Evolutionary conservation across 2,329 filamentous ascomycete species (phyloP).

Genomic region (Pseudopithomyces maydicus): DNA sequence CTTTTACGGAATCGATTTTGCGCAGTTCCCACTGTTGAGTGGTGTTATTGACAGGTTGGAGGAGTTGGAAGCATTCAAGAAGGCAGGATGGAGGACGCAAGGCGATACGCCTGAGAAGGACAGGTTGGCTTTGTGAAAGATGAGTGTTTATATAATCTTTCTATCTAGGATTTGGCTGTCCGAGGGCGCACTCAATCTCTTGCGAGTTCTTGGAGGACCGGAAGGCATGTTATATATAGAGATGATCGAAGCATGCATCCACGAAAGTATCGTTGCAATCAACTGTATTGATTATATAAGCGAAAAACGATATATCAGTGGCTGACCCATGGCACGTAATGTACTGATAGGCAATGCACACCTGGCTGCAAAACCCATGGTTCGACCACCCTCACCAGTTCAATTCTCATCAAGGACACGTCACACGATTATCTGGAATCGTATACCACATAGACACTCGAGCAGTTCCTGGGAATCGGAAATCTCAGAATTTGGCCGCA

Average conservation of each 20-base stretch:
- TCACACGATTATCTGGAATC: not conserved
- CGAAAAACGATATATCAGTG: no score
- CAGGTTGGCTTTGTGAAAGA: not conserved
- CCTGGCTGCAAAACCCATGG: not conserved
- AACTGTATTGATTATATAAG: no score
- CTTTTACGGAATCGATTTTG: slow-evolving; percentile 60
- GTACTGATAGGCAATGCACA: not conserved
- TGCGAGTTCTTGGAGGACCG: not conserved
- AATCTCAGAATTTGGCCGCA: not conserved
- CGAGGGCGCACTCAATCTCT: no score
- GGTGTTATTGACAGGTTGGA: slow-evolving; percentile 55
- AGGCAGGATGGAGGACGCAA: slow-evolving; percentile 58
- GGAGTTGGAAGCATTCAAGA: slow-evolving; percentile 56
- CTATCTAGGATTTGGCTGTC: no score
- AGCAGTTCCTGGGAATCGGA: not conserved
- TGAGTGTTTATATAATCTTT: not conserved
- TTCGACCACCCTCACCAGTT: not conserved
- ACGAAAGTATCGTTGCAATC: no score
- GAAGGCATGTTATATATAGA: not conserved
- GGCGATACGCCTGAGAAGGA: slow-evolving; percentile 50
- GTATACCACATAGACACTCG: not conserved
- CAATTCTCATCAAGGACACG: not conserved
- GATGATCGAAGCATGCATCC: no score
- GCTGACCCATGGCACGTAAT: not conserved
- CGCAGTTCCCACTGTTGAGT: slow-evolving; percentile 53